Percentiles rank a stretch among this genome's conserved stretches.
These are phyloP conservation scores for Hypocrella siamensis DNA, from an alignment of 2,329 filamentous ascomycete species.

Conservation along the genomic window DNA sequence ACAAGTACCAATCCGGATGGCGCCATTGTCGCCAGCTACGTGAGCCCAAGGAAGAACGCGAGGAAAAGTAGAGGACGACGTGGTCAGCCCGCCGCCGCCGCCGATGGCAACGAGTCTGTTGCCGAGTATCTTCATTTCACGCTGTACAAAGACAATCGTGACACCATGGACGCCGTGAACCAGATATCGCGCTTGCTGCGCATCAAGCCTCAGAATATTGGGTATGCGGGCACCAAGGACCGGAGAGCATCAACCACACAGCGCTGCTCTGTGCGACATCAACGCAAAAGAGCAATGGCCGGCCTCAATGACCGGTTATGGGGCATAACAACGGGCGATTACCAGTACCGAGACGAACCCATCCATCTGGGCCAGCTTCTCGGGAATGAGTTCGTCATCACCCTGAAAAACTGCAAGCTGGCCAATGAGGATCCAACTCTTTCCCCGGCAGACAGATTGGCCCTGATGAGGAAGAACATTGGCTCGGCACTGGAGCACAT, in stretches of 20 bases:
- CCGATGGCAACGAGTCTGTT: constrained; percentile 18
- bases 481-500: constrained; percentile 50
- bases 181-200: constrained; percentile 62
- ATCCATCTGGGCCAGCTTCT: constrained; percentile 70
- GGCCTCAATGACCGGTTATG: constrained; percentile 46
- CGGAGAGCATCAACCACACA: constrained; percentile 76
- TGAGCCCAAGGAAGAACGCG: constrained; percentile 28
- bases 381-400: constrained; percentile 89
- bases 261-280: constrained; percentile 49
- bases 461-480: constrained; percentile 22
- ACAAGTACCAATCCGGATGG: constrained; percentile 46
- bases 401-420: constrained; percentile 70
- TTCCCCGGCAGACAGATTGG: constrained; percentile 12
- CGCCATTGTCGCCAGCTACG: constrained; percentile 51
- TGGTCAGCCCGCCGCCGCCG: constrained; percentile 3
- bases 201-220: constrained; percentile 59
- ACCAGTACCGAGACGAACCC: constrained; percentile 54
- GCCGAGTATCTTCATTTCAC: constrained; percentile 82
- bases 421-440: constrained; percentile 16
- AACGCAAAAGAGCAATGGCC: constrained; percentile 42
- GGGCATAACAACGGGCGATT: constrained; percentile 61
- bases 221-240: constrained; percentile 76
- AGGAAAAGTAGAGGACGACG: constrained; percentile 12
- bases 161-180: constrained; percentile 81
- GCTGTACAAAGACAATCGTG: constrained; percentile 91